These are phyloP conservation scores for Fragaria ananassa DNA, from an alignment of 306 rosid genomes.

Conservation along the genomic window DNA sequence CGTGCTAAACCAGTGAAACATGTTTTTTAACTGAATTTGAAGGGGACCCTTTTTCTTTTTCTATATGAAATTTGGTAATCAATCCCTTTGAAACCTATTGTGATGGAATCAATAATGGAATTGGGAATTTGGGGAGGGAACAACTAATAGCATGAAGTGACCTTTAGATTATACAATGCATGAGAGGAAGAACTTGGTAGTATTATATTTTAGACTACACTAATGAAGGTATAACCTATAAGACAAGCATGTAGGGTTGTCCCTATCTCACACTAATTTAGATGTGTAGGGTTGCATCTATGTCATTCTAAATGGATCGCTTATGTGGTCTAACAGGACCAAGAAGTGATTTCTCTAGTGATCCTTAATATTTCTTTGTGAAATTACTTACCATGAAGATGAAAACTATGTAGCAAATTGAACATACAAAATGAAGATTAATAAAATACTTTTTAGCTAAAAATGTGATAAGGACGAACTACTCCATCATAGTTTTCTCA, in stretches of 20 bases:
- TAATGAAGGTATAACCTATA: neutral
- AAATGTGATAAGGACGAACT: too few relatives aligned
- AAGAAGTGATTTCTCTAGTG: neutral
- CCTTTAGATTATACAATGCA: neutral
- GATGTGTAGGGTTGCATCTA: neutral
- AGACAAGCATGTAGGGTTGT: neutral
- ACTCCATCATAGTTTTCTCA: too few relatives aligned
- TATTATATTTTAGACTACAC: neutral
- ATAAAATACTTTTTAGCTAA: too few relatives aligned
- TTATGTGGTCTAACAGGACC: neutral
- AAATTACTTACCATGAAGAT: neutral
- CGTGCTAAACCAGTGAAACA: neutral
- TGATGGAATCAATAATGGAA: neutral
- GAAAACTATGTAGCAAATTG: too few relatives aligned
- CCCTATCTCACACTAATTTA: neutral
- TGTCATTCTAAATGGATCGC: neutral
- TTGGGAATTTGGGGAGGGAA: neutral
- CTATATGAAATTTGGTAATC: neutral
- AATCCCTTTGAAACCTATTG: neutral
- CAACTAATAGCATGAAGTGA: neutral
- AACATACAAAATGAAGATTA: too few relatives aligned
- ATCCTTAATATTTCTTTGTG: neutral
- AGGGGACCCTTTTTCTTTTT: neutral
- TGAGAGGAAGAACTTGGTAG: neutral
- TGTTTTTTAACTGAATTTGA: neutral